Evolutionary conservation across 1,139 yeast species (phyloP), one percentile per base, ranked within the genome.

Genomic region (Kodamaea alishanica): DNA sequence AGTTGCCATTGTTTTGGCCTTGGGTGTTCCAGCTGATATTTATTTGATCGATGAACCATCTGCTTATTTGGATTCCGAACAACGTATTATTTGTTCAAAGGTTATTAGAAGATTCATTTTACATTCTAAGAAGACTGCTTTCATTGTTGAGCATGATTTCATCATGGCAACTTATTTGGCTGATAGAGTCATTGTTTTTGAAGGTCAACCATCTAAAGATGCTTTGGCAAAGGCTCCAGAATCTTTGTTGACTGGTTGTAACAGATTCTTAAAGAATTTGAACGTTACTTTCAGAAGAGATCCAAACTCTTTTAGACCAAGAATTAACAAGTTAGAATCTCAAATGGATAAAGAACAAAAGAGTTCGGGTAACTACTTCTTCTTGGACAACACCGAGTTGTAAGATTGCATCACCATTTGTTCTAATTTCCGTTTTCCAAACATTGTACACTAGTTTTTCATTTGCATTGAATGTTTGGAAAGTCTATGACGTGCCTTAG

Each of bases 101-200:
- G 98, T 92, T 51, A 94, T 92, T 59, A 86, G 97, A 78, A 84
- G 96, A 67, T 92, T 88, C 61, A 87, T 94, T 58, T 74, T 92
- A 62, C 98, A 92, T 64, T 81, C 97, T 52, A 90, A 92, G 75
- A 92, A 90, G 77, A 89, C 98, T 34, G 98, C 98, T 7, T 92
- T 92, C 62, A 75, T 92, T 56, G 99, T 92, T 45, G 99, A 92
- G 83, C 99, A 92, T 82, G 99, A 92, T 81, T 92, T 92, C 78
- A 92, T 92, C 71, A 92, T 92, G 98, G 97, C 98, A 49, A 92
- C 98, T 24, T 92, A 92, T 65, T 78, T 92, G 73, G 98, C 99
- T 46, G 98, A 92, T 67, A 81, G 95, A 62, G 98, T 92, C 53
- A 92, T 92, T 76, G 97, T 92, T 43, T 94, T 90, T 60, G 98